Evolutionary conservation across 805 yeast genomes (phyloP).

Genomic region (Pichia eremophila): DNA sequence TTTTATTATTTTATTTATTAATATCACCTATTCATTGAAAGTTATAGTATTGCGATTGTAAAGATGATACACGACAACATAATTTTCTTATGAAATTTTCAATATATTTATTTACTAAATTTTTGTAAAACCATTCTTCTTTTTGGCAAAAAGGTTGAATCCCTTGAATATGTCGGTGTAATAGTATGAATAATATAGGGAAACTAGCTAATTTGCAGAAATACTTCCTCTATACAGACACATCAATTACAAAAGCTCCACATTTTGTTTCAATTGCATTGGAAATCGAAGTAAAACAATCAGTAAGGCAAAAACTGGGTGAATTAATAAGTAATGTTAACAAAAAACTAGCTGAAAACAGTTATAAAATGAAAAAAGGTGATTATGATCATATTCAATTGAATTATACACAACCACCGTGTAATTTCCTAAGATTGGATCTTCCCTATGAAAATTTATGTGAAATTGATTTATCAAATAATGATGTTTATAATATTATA

Average conservation of each 20-base stretch:
- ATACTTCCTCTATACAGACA: background rate
- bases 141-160: too few relatives aligned
- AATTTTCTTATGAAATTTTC: too few relatives aligned
- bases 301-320: background rate
- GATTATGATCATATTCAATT: background rate
- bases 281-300: too few relatives aligned
- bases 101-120: too few relatives aligned
- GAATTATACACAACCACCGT: background rate
- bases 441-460: background rate
- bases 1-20: background rate
- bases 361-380: background rate
- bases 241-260: background rate
- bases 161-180: too few relatives aligned
- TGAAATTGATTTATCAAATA: background rate
- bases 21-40: background rate
- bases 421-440: background rate
- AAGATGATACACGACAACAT: too few relatives aligned
- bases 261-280: background rate
- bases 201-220: background rate
- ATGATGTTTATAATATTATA: too few relatives aligned
- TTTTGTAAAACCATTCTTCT: too few relatives aligned
- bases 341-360: too few relatives aligned
- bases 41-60: too few relatives aligned
- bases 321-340: background rate
- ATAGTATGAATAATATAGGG: too few relatives aligned